A percentile compares a stretch with the other conserved stretches of the same genome.
These are phyloP conservation scores for Termitomyces sp. DNA, from an alignment of 768 basidiomycete species.

Conservation along the genomic window DNA sequence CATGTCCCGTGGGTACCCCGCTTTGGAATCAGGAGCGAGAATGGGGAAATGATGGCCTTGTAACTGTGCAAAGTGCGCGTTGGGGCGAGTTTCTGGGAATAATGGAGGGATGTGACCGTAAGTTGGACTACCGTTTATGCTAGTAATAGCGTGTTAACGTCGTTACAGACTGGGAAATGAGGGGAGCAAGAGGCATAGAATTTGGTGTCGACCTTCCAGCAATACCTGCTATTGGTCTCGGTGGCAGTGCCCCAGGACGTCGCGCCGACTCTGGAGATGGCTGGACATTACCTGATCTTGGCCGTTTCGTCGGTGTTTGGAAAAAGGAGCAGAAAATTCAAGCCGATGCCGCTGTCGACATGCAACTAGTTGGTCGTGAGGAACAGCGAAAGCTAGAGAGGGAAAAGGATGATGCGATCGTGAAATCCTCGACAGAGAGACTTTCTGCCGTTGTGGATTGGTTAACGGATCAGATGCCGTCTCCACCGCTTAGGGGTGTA, in stretches of 20 bases:
- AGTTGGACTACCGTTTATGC: slow-evolving; percentile 12
- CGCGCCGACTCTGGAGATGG: slow-evolving; percentile 24
- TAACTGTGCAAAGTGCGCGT: slow-evolving; percentile 85
- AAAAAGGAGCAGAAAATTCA: slow-evolving; percentile 47
- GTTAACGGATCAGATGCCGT: slow-evolving; percentile 68
- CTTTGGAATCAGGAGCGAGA: slow-evolving; percentile 47
- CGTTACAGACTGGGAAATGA: slow-evolving; percentile 77
- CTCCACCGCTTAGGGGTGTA: slow-evolving; percentile 16
- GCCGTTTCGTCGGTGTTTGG: slow-evolving; percentile 56
- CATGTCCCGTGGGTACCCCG: slow-evolving; percentile 19
- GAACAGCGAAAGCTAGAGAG: slow-evolving; percentile 18
- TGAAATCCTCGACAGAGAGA: slow-evolving; percentile 66
- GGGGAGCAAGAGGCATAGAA: slow-evolving; percentile 81
- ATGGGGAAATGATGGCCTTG: slow-evolving; percentile 90
- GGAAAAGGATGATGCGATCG: slow-evolving; percentile 39
- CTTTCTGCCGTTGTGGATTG: slow-evolving; percentile 76
- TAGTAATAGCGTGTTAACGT: not conserved
- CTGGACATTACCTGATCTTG: slow-evolving; percentile 58
- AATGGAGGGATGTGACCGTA: slow-evolving; percentile 83
- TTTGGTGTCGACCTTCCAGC: slow-evolving; percentile 56
- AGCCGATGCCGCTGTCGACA: slow-evolving; percentile 24
- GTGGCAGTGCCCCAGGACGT: slow-evolving; percentile 14
- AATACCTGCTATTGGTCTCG: slow-evolving; percentile 38
- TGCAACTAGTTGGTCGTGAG: slow-evolving; percentile 12
- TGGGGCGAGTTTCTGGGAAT: slow-evolving; percentile 97